Evolutionary conservation across 1,139 yeast species (phyloP).

Genomic region (Saccharomycopsis hybrid): DNA sequence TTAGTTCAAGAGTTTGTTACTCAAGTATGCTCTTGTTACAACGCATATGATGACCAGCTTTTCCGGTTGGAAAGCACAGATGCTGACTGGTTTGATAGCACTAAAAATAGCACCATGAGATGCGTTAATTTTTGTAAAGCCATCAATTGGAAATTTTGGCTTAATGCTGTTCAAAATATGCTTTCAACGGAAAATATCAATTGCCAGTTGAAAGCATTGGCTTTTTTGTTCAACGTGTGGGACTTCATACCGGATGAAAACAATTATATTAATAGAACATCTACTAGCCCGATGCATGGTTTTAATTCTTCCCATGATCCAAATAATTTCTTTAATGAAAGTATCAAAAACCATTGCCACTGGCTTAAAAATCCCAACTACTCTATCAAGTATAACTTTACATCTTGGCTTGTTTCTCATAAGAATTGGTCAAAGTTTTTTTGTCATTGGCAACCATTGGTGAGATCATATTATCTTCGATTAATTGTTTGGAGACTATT

Average conservation of each 20-base stretch:
- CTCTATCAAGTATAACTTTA: slow-evolving; percentile 41
- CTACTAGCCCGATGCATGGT: slow-evolving; percentile 2
- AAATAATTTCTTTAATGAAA: not conserved
- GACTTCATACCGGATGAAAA: slow-evolving; percentile 49
- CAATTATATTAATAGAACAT: not conserved
- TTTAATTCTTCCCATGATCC: not conserved
- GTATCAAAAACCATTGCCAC: not conserved
- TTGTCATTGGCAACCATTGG: slow-evolving; percentile 75
- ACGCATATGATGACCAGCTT: slow-evolving; percentile 7
- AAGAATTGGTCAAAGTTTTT: slow-evolving; percentile 50
- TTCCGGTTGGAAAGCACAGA: not conserved
- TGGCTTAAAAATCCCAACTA: slow-evolving; percentile 37
- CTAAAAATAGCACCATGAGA: not conserved
- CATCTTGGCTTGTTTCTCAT: slow-evolving; percentile 48
- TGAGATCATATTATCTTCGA: slow-evolving; percentile 62
- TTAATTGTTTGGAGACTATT: slow-evolving; percentile 59
- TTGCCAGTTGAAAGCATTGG: slow-evolving; percentile 53
- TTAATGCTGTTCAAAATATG: slow-evolving; percentile 53
- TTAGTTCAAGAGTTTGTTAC: slow-evolving; percentile 41
- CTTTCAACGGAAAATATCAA: slow-evolving; percentile 57
- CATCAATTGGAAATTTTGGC: slow-evolving; percentile 76
- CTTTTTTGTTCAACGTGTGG: slow-evolving; percentile 72
- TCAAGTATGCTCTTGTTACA: slow-evolving; percentile 30
- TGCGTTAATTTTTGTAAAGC: slow-evolving; percentile 24
- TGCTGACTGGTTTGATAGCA: slow-evolving; percentile 19